Evolutionary conservation across 2,329 filamentous ascomycete genomes (phyloP).

Genomic region (Paracamarosporium sp.): DNA sequence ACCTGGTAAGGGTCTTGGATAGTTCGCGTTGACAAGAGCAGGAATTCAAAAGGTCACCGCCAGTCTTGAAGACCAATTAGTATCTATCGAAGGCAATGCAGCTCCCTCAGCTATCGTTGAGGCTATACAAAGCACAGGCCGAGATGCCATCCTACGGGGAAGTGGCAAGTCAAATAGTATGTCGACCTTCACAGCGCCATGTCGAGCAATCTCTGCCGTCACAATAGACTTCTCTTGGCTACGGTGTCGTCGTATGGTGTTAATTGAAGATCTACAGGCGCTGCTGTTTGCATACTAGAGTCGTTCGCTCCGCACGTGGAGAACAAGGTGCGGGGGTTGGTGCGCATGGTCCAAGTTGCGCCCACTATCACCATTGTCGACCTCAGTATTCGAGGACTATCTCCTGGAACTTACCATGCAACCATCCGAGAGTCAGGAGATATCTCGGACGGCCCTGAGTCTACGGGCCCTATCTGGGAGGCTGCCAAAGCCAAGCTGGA

Average conservation of each 20-base stretch:
- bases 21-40: slow-evolving; percentile 36
- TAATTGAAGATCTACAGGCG: slow-evolving; percentile 56
- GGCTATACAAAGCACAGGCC: slow-evolving; percentile 86
- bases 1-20: neutral
- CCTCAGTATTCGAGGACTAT: slow-evolving; percentile 81
- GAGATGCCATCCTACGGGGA: slow-evolving; percentile 92
- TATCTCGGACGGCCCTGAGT: slow-evolving; percentile 81
- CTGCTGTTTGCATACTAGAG: slow-evolving; percentile 95
- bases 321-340: slow-evolving; percentile 81
- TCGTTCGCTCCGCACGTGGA: slow-evolving; percentile 69
- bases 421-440: slow-evolving; percentile 87
- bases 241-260: slow-evolving; percentile 16
- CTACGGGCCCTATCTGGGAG: slow-evolving; percentile 84
- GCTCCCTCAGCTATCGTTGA: slow-evolving; percentile 88
- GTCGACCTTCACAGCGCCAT: slow-evolving; percentile 41
- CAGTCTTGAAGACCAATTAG: slow-evolving; percentile 80
- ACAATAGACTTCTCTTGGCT: slow-evolving; percentile 17
- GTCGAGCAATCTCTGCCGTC: slow-evolving; percentile 7
- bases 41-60: slow-evolving; percentile 85
- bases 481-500: slow-evolving; percentile 54
- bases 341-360: slow-evolving; percentile 91
- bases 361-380: slow-evolving; percentile 82
- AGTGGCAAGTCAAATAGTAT: slow-evolving; percentile 84
- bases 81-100: slow-evolving; percentile 87
- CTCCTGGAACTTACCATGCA: slow-evolving; percentile 81